Conservation (phyloP, 306 rosid genomes). For the Gleditsia sinensis region DNA sequence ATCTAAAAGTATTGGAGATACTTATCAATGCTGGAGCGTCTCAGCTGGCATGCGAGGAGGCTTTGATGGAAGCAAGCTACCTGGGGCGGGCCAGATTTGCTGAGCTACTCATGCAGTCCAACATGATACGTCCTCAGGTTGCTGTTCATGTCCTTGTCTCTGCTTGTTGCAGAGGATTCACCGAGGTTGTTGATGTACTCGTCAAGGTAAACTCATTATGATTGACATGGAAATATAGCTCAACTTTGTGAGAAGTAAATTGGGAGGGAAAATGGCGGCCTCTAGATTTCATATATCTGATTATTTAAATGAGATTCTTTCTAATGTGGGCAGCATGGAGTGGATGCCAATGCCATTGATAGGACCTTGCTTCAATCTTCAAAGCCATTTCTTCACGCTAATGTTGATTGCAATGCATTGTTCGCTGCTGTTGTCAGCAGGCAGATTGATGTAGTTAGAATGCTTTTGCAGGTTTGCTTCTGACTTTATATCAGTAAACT, state of each 20-base stretch:
- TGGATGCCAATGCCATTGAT: slow-evolving; percentile 51
- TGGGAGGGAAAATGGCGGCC: not conserved
- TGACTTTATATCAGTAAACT: not conserved
- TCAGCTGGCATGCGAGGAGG: slow-evolving; percentile 71
- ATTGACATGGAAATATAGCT: slow-evolving; percentile 16
- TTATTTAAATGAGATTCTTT: slow-evolving; percentile 16
- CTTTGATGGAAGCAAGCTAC: slow-evolving; percentile 67
- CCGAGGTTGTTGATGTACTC: slow-evolving; percentile 58
- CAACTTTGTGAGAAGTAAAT: not conserved
- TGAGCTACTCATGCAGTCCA: slow-evolving; percentile 57
- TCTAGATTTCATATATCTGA: not conserved
- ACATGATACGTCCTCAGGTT: slow-evolving; percentile 53
- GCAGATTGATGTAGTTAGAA: slow-evolving; percentile 57
- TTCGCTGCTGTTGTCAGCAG: slow-evolving; percentile 62
- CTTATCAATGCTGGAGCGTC: slow-evolving; percentile 58
- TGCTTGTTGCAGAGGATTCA: slow-evolving; percentile 61
- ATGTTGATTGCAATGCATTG: slow-evolving; percentile 64
- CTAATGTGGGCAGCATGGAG: slow-evolving; percentile 53
- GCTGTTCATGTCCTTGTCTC: slow-evolving; percentile 64
- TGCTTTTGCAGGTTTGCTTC: slow-evolving; percentile 58
- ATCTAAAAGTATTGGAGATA: slow-evolving; percentile 48
- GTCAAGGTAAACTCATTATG: slow-evolving; percentile 48
- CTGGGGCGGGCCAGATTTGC: slow-evolving; percentile 47
- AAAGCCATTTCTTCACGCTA: slow-evolving; percentile 58
- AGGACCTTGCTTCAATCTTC: slow-evolving; percentile 64